Conservation (phyloP, 805 yeast genomes). For the Candida coleopterorum region DNA sequence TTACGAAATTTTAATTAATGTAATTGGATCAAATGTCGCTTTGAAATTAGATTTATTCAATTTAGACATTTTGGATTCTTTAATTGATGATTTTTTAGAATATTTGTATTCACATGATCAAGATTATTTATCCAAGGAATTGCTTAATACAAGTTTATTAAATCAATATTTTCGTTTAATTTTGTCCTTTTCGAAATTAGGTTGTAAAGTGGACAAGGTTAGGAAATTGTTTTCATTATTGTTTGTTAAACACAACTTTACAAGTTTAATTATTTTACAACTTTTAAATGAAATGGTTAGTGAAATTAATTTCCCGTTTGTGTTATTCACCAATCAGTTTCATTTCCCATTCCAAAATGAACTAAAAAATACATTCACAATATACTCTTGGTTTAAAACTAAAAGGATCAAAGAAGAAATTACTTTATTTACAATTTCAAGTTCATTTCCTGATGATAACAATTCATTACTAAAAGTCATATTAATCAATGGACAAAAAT, state of each 20-base stretch:
- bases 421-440: conserved; percentile 23
- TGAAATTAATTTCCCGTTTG: conserved; percentile 23
- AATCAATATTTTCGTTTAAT: conserved; percentile 21
- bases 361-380: conserved; percentile 22
- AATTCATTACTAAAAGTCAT: conserved; percentile 23
- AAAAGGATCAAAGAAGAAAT: conserved; percentile 9
- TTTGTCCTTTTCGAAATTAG: conserved; percentile 27
- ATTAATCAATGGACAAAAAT: conserved; percentile 24
- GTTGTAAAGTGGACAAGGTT: conserved; percentile 23
- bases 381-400: conserved; percentile 39
- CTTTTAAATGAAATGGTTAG: conserved; percentile 19
- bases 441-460: conserved; percentile 16
- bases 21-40: conserved; percentile 12
- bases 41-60: conserved; percentile 16
- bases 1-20: conserved; percentile 20
- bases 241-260: conserved; percentile 1
- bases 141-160: conserved; percentile 11
- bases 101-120: neutral
- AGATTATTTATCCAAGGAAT: neutral
- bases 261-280: conserved; percentile 17
- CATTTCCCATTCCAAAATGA: conserved; percentile 11
- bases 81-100: conserved; percentile 18
- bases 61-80: conserved; percentile 13
- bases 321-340: conserved; percentile 18
- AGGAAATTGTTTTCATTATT: conserved; percentile 18